Evolutionary conservation across 805 yeast genomes (phyloP).

Genomic region (Priceomyces melissophilus): DNA sequence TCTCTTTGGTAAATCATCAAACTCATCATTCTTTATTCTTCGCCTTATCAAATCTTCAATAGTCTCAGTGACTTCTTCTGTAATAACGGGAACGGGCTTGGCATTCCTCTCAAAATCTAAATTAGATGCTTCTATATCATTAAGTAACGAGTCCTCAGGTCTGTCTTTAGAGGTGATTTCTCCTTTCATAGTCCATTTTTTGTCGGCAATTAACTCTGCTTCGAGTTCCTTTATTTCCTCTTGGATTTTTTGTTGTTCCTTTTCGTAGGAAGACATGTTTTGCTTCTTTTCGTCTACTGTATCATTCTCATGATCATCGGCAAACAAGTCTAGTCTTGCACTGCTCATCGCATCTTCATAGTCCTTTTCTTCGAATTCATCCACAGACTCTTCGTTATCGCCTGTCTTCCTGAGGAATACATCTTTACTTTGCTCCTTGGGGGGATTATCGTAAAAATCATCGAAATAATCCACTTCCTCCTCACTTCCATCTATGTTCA

Average conservation of each 20-base stretch:
- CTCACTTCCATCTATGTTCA: conserved; percentile 41
- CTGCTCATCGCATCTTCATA: conserved; percentile 57
- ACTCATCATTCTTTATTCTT: conserved; percentile 69
- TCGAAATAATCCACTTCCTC: conserved; percentile 58
- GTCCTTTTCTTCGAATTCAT: conserved; percentile 53
- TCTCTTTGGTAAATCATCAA: conserved; percentile 81
- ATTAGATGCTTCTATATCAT: conserved; percentile 51
- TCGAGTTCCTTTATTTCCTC: conserved; percentile 77
- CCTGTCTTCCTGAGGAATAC: conserved; percentile 11
- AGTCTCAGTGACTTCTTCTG: conserved; percentile 80
- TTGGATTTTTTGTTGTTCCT: conserved; percentile 73
- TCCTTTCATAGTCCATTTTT: conserved; percentile 93
- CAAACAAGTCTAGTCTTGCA: conserved; percentile 63
- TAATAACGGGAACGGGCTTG: conserved; percentile 93
- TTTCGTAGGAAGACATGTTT: conserved; percentile 69
- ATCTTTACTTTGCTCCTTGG: conserved; percentile 15
- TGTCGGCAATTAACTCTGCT: conserved; percentile 82
- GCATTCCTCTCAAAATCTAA: conserved; percentile 90
- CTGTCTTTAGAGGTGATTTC: conserved; percentile 81
- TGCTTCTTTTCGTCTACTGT: conserved; percentile 22
- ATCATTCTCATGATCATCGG: conserved; percentile 31
- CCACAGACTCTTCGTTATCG: conserved; percentile 26
- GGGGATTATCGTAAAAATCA: conserved; percentile 60
- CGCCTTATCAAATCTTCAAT: conserved; percentile 86
- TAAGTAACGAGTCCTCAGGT: conserved; percentile 78